These are phyloP conservation scores for Massarina eburnea DNA, from an alignment of 2,329 filamentous ascomycete genomes.

Conservation along the genomic window DNA sequence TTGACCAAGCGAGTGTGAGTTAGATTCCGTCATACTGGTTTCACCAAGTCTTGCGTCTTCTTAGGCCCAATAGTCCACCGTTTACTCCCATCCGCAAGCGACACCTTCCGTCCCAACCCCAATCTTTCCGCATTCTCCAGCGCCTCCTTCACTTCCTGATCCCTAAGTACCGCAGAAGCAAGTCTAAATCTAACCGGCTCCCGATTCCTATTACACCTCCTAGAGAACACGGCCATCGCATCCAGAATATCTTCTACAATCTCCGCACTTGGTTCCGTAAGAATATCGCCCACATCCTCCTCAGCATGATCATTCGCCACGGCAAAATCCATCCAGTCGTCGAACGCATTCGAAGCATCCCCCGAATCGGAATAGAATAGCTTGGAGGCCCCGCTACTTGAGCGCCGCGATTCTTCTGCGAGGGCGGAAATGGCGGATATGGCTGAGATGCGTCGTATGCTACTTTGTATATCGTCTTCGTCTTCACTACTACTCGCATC, in stretches of 20 bases:
- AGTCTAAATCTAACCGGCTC: slow-evolving; percentile 10
- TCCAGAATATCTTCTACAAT: slow-evolving; percentile 20
- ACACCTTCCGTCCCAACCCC: slow-evolving; percentile 6
- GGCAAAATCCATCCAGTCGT: slow-evolving; percentile 1
- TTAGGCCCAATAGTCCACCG: slow-evolving; percentile 9
- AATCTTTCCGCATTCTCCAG: slow-evolving; percentile 3
- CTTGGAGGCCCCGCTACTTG: background rate
- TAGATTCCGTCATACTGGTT: background rate
- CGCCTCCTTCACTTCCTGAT: slow-evolving; percentile 5
- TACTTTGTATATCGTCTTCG: background rate
- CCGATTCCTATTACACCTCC: slow-evolving; percentile 13
- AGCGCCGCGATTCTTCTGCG: background rate
- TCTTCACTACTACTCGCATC: background rate
- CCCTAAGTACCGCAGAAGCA: slow-evolving; percentile 1
- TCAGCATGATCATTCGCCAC: background rate
- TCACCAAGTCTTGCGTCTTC: background rate
- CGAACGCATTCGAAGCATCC: background rate
- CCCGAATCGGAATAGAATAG: slow-evolving; percentile 6
- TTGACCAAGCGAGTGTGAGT: background rate
- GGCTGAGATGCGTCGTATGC: background rate
- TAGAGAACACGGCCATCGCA: slow-evolving; percentile 14
- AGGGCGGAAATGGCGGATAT: background rate
- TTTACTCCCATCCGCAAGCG: slow-evolving; percentile 6
- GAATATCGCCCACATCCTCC: background rate
- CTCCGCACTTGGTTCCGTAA: slow-evolving; percentile 6